A percentile compares a stretch with the other conserved stretches of the same genome.
phyloP scores from a whole-genome alignment of 148 eudicot species.

The Chenopodium quinoa region DNA sequence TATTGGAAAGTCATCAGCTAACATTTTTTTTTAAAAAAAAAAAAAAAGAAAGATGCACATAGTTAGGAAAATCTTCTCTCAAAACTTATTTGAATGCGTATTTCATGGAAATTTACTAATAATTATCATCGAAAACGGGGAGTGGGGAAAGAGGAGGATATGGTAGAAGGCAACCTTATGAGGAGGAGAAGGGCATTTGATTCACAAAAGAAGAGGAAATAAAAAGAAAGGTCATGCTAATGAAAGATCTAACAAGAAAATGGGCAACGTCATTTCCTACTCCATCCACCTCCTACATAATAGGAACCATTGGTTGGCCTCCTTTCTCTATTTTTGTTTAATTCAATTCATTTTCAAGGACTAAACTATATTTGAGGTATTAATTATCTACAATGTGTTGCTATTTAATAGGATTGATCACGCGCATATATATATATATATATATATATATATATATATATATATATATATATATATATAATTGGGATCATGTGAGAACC shows the following conservation, averaged over 20 bases:
- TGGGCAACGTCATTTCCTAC: conserved; percentile 24
- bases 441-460: not conserved
- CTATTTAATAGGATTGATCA: not conserved
- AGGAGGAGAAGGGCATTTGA: conserved; percentile 36
- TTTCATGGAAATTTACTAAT: too few relatives aligned
- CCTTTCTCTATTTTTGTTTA: not conserved
- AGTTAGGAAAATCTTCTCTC: too few relatives aligned
- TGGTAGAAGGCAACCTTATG: conserved; percentile 18
- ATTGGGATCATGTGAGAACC: too few relatives aligned
- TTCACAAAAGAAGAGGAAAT: conserved; percentile 34
- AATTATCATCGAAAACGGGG: not conserved
- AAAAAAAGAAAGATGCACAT: too few relatives aligned
- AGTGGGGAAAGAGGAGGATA: not conserved
- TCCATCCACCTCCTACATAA: conserved; percentile 48
- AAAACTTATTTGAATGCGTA: too few relatives aligned
- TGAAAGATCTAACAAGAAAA: conserved; percentile 26
- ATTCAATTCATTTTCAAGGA: not conserved
- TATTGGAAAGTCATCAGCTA: too few relatives aligned
- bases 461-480: not conserved
- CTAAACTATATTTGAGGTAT: not conserved
- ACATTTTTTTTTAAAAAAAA: too few relatives aligned
- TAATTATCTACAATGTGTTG: not conserved
- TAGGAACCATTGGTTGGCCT: conserved; percentile 33
- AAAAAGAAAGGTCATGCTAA: conserved; percentile 35
- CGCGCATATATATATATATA: not conserved